These are phyloP conservation scores for Orbilia blumenaviensis DNA, from an alignment of 2,329 filamentous ascomycete genomes.

Conservation along the genomic window DNA sequence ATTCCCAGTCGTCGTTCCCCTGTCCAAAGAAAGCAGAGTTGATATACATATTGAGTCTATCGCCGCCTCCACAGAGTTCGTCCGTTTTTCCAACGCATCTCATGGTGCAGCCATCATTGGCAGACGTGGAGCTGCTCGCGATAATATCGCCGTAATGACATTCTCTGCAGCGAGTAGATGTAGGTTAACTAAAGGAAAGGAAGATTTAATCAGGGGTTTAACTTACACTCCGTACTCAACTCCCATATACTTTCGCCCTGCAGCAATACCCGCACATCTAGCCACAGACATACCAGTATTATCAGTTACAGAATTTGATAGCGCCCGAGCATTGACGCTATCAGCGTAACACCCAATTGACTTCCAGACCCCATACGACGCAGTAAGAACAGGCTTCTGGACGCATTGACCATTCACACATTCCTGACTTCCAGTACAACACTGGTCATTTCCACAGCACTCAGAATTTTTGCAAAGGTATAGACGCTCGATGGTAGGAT, in stretches of 20 bases:
- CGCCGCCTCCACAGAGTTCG: conserved; percentile 7
- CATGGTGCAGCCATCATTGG: not conserved
- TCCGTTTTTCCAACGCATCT: not conserved
- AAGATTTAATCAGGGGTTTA: not conserved
- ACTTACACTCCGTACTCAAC: conserved; percentile 37
- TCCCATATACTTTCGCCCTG: conserved; percentile 17
- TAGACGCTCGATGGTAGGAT: not conserved
- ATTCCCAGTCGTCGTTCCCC: conserved; percentile 12
- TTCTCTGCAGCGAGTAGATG: not conserved
- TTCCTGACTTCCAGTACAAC: not conserved
- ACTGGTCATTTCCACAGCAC: not conserved
- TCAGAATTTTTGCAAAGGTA: conserved; percentile 5
- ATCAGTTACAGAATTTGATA: not conserved
- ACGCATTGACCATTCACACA: conserved; percentile 18
- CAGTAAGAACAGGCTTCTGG: not conserved
- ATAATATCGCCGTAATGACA: not conserved
- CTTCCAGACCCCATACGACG: not conserved
- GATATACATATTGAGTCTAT: not conserved
- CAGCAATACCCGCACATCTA: conserved; percentile 10
- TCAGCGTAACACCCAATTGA: conserved; percentile 33
- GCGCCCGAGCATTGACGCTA: not conserved
- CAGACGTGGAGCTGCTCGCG: not conserved
- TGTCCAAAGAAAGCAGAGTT: conserved; percentile 7
- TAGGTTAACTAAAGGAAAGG: not conserved
- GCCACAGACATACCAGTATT: conserved; percentile 10